Conservation (phyloP, 1,284 basidiomycete genomes). For the Boletellus deceptivus region DNA sequence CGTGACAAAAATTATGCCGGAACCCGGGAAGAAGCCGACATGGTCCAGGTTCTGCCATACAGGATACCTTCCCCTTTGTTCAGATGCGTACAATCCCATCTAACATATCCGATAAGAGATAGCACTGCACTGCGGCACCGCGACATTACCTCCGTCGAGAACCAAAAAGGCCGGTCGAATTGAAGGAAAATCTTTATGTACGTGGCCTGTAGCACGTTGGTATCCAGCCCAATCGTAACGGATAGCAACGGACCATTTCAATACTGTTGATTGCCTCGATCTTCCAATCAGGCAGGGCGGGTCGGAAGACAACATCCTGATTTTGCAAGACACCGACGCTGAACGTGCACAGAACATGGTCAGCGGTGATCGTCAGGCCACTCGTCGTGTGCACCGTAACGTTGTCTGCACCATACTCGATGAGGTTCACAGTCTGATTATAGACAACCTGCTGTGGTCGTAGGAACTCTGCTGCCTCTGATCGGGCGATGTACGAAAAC, state of each 20-base stretch:
- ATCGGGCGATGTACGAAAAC: conserved; percentile 54
- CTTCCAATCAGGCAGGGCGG: conserved; percentile 61
- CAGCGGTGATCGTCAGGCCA: conserved; percentile 44
- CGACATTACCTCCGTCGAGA: conserved; percentile 54
- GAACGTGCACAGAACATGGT: conserved; percentile 63
- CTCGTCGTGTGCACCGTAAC: conserved; percentile 48
- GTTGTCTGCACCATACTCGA: conserved; percentile 45
- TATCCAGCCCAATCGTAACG: not conserved
- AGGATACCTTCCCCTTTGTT: conserved; percentile 61
- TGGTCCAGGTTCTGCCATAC: conserved; percentile 72
- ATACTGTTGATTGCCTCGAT: conserved; percentile 64
- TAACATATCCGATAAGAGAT: conserved; percentile 21
- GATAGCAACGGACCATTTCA: conserved; percentile 48
- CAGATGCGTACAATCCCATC: conserved; percentile 65
- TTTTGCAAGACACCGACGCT: conserved; percentile 63
- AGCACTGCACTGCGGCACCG: not conserved
- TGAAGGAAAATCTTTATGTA: conserved; percentile 74
- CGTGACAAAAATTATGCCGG: conserved; percentile 61
- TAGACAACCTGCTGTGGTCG: conserved; percentile 45
- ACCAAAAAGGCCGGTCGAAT: conserved; percentile 69
- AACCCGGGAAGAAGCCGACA: conserved; percentile 55
- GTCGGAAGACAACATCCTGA: conserved; percentile 55
- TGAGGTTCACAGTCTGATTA: conserved; percentile 50
- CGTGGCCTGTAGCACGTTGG: conserved; percentile 38
- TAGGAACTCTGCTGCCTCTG: conserved; percentile 55